phyloP scores from a whole-genome alignment of 2,329 filamentous ascomycete species.

The Grosmannia serpens region DNA sequence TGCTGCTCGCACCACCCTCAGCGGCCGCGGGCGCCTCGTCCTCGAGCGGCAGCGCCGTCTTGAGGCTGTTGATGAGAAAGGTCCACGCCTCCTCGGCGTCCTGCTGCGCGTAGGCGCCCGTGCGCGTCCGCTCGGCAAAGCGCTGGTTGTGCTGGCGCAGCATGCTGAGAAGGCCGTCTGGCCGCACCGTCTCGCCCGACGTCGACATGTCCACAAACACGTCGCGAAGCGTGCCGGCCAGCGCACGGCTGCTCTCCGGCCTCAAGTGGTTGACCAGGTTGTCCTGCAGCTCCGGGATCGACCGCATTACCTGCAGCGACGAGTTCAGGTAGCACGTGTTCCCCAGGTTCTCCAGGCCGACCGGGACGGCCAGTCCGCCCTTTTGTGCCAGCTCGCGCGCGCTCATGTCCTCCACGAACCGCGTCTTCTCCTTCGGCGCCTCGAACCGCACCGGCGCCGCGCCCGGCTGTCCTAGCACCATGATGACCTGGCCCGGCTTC shows the following conservation, averaged over 20 bases:
- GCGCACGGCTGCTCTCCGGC: constrained; percentile 16
- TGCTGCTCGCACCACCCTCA: background rate
- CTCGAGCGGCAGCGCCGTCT: constrained; percentile 62
- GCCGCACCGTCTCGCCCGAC: constrained; percentile 78
- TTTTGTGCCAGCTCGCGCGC: constrained; percentile 79
- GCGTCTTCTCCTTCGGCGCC: constrained; percentile 68
- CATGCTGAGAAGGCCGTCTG: constrained; percentile 69
- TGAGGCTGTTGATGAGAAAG: constrained; percentile 77
- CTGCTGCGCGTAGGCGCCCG: constrained; percentile 88
- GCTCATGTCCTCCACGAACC: constrained; percentile 95
- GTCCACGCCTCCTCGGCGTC: constrained; percentile 98
- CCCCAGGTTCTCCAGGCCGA: constrained; percentile 81
- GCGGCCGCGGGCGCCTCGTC: constrained; percentile 19
- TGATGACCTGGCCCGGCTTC: constrained; percentile 76
- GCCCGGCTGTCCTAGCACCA: constrained; percentile 92
- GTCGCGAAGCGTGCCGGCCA: constrained; percentile 66
- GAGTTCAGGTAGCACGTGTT: constrained; percentile 99
- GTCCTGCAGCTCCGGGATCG: constrained; percentile 82
- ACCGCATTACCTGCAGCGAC: constrained; percentile 79
- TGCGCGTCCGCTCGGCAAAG: constrained; percentile 80
- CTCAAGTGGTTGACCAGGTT: constrained; percentile 52
- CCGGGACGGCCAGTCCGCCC: constrained; percentile 66
- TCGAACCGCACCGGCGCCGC: constrained; percentile 49
- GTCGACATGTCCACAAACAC: constrained; percentile 83
- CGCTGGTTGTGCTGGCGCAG: constrained; percentile 76